Base-by-base conservation (phyloP, 331 rosid genomes). In the Acacia pycnantha region DNA sequence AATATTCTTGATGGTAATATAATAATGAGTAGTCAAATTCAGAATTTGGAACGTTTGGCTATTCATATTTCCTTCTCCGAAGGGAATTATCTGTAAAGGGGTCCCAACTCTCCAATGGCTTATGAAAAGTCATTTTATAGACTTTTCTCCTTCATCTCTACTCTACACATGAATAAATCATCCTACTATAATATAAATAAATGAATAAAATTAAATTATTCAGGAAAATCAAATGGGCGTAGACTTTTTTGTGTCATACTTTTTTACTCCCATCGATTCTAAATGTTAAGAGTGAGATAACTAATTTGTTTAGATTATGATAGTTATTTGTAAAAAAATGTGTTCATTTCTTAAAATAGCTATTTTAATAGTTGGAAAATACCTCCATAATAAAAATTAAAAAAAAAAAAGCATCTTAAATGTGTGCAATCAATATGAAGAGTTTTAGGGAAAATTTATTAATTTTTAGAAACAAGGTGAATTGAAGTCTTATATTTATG, bases 1-100 rank as follows among this genome's bases (percentile, higher is more conserved):
- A 70, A 79, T 79, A 74, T 74, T 81, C 80, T 47, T 74, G 48
- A 65, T 37, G 70, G 68, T 65, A 81, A 74, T 74, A 46, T 21
- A 72, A 35, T 44, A 58, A 22, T 58, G 79, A 61, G 33, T 74
- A 50, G 79, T 81, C 79, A 37, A 74, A 64, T 51, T 74, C 88
- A 5, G 77, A 48, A 65, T 62, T 48, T 47, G 7, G 79, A 73
- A 74, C 61, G 19, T 81, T 65, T 48, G 80, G 80, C n/a, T 50
- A n/a, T 79, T 76, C 84, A 82, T 71, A 82, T 76, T 82, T 82
- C 85, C 86, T 64, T 79, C 76, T 82, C 79, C 1, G 72, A 70
- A 70, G 87, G 79, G 84, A 74, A 76, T 82, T 87, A 75, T 44
- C 77, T 68, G 75, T 24, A 15, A 64, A 70, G 81, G 86, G 89